phyloP scores from a whole-genome alignment of 1,284 basidiomycete species.

The Rhodotorula sp. region DNA sequence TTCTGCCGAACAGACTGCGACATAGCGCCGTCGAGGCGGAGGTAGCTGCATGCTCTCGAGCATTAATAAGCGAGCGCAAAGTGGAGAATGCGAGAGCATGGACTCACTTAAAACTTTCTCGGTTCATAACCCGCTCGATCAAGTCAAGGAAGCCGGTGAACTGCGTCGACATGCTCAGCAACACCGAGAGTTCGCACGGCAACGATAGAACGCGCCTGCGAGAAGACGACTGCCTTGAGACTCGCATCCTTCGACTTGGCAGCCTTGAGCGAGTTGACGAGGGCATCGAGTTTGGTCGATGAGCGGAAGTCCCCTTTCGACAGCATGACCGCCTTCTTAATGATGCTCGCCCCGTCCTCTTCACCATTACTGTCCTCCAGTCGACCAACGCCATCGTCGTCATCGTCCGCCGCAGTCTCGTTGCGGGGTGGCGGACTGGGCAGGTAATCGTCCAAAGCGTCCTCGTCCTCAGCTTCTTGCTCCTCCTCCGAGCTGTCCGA shows the following conservation, averaged over 20 bases:
- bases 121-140: conserved; percentile 36
- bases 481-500: conserved; percentile 14
- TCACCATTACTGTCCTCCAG: conserved; percentile 15
- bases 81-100: too few relatives aligned
- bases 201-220: conserved; percentile 55
- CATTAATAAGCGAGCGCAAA: neutral
- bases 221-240: conserved; percentile 84
- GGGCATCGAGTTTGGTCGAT: conserved; percentile 48
- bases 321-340: neutral
- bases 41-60: conserved; percentile 43
- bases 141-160: conserved; percentile 52
- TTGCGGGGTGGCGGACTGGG: conserved; percentile 13
- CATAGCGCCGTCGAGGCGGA: conserved; percentile 89
- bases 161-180: conserved; percentile 36
- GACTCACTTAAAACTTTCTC: conserved; percentile 33
- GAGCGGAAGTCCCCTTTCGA: conserved; percentile 43
- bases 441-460: conserved; percentile 16
- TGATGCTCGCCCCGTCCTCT: neutral
- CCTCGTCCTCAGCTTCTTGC: neutral
- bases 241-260: conserved; percentile 58
- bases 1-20: conserved; percentile 76
- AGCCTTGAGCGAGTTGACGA: conserved; percentile 21
- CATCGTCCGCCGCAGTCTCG: neutral
- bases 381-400: conserved; percentile 8
- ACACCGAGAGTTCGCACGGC: neutral